Evolutionary conservation across 2,329 filamentous ascomycete species (phyloP).

Genomic region (Cadophora luteo-olivacea): DNA sequence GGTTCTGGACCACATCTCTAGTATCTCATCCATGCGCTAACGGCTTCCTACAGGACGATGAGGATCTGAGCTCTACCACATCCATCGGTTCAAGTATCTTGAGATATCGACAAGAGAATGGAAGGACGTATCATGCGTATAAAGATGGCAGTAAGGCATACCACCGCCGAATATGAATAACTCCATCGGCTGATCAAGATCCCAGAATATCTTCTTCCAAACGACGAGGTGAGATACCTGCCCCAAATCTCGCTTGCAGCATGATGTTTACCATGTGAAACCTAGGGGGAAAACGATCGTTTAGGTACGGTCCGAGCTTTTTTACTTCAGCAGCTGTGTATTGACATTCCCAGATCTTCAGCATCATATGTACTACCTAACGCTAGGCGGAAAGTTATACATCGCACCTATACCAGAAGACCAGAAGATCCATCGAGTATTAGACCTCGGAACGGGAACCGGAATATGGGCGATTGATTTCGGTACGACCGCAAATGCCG

Average conservation of each 20-base stretch:
- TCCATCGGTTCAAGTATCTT: constrained; percentile 45
- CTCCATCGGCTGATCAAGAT: no score
- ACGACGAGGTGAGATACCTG: constrained; percentile 12
- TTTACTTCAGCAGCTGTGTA: no score
- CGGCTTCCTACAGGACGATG: constrained; percentile 9
- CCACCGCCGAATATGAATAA: no score
- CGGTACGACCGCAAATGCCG: constrained; percentile 35
- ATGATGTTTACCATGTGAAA: not conserved
- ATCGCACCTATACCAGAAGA: constrained; percentile 34
- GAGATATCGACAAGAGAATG: constrained; percentile 46
- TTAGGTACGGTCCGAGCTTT: not conserved
- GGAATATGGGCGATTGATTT: constrained; percentile 42
- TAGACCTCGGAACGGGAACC: constrained; percentile 58
- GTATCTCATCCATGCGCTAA: not conserved
- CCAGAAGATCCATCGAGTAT: constrained; percentile 41
- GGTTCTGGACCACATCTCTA: not conserved
- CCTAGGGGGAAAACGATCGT: constrained; percentile 18
- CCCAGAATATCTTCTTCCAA: constrained; percentile 18
- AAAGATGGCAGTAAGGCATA: constrained; percentile 25
- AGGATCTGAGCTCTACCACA: constrained; percentile 23
- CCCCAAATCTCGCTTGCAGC: not conserved
- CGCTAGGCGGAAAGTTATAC: constrained; percentile 32
- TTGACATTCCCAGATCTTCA: constrained; percentile 27
- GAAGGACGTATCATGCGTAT: constrained; percentile 34
- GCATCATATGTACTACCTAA: constrained; percentile 37